These are phyloP conservation scores for Ophiostoma perfectum DNA, from an alignment of 2,329 filamentous ascomycete genomes.

Conservation along the genomic window DNA sequence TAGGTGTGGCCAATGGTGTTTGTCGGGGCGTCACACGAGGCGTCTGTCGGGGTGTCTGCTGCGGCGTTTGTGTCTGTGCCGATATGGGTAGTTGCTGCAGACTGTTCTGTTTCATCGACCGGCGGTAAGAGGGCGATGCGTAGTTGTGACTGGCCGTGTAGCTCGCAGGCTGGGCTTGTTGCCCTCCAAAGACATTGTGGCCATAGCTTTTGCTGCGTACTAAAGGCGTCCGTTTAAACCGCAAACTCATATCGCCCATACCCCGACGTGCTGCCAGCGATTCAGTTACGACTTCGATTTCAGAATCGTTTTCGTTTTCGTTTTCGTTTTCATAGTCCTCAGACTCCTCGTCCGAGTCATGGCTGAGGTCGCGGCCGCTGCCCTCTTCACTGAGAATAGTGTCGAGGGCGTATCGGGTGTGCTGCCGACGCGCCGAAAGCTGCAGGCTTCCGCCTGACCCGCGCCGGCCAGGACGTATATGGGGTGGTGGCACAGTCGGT, in stretches of 20 bases:
- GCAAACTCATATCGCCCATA: conserved; percentile 20
- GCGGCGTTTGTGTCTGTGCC: background rate
- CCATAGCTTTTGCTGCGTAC: conserved; percentile 14
- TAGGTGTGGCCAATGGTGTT: background rate
- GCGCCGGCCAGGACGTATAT: conserved; percentile 32
- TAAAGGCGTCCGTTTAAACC: background rate
- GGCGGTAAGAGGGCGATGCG: conserved; percentile 12
- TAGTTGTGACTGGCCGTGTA: background rate
- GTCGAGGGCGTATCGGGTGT: conserved; percentile 33
- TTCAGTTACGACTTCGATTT: background rate
- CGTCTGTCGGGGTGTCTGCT: background rate
- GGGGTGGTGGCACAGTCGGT: conserved; percentile 23
- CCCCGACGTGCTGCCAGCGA: conserved; percentile 24
- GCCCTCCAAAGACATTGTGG: background rate
- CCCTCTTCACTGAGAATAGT: conserved; percentile 36
- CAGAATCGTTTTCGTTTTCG: background rate
- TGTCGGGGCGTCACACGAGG: background rate
- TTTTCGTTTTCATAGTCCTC: background rate
- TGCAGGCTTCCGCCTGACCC: conserved; percentile 48
- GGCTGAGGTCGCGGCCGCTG: conserved; percentile 23
- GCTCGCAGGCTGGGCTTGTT: background rate
- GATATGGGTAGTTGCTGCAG: conserved; percentile 27
- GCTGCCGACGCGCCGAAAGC: conserved; percentile 34
- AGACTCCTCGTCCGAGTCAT: conserved; percentile 32
- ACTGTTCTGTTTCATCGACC: conserved; percentile 23